Evolutionary conservation across 2,329 filamentous ascomycete genomes (phyloP).

Genomic region (Ciborinia camelliae): DNA sequence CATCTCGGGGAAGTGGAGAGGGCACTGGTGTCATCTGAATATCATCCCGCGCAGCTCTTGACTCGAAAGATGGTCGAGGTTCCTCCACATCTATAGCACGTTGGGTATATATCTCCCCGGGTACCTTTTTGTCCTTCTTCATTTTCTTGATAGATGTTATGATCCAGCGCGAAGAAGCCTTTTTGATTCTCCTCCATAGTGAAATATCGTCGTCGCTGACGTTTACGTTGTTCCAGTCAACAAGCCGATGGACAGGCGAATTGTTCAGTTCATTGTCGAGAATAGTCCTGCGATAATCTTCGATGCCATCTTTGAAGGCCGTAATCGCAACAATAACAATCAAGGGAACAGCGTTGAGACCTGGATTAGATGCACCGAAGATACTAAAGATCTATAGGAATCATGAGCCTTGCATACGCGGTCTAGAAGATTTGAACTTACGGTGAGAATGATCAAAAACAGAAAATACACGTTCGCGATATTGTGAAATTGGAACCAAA

Average conservation of each 20-base stretch:
- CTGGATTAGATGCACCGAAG: conserved; percentile 88
- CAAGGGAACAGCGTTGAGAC: conserved; percentile 82
- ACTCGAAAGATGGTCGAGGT: conserved; percentile 56
- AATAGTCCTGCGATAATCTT: conserved; percentile 88
- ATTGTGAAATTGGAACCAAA: conserved; percentile 98
- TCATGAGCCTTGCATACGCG: conserved; percentile 29
- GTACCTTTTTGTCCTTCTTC: conserved; percentile 48
- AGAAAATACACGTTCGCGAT: conserved; percentile 98
- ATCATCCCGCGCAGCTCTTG: conserved; percentile 58
- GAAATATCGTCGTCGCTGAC: conserved; percentile 83
- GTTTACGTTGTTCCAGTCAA: conserved; percentile 91
- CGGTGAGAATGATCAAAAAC: conserved; percentile 89
- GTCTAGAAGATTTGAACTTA: conserved; percentile 51
- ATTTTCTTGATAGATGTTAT: conserved; percentile 44
- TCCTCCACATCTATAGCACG: conserved; percentile 29
- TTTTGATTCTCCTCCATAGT: conserved; percentile 84
- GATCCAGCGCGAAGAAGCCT: conserved; percentile 57
- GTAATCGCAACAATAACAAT: conserved; percentile 90
- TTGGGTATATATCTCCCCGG: conserved; percentile 26
- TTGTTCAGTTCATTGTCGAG: conserved; percentile 96
- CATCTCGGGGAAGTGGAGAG: conserved; percentile 62
- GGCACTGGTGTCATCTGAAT: conserved; percentile 96
- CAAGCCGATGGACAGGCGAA: conserved; percentile 83
- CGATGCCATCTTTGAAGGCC: conserved; percentile 88
- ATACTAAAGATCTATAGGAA: conserved; percentile 81